A percentile compares a stretch with the other conserved stretches of the same genome.
Evolutionary conservation across 2,329 filamentous ascomycete genomes (phyloP).

Genomic region (Colletotrichum sp.): DNA sequence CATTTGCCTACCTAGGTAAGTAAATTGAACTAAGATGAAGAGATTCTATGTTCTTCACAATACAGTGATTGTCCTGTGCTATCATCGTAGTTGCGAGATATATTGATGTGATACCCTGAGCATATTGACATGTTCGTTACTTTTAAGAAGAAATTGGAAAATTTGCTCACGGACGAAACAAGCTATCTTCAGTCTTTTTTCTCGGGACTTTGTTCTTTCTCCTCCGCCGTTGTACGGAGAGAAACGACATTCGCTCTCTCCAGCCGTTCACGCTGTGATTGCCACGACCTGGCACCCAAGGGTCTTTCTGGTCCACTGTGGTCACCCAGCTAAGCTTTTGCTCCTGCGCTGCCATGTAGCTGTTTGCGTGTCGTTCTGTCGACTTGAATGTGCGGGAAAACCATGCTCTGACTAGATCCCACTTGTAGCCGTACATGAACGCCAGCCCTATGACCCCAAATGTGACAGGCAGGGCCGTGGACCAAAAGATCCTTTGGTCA

Average conservation of each 20-base stretch:
- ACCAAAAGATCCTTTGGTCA: conserved; percentile 46
- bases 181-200: background rate
- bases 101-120: background rate
- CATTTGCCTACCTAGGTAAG: background rate
- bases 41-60: background rate
- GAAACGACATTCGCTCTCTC: background rate
- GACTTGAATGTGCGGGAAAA: background rate
- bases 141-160: background rate
- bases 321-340: background rate
- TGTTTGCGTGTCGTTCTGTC: background rate
- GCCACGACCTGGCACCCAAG: background rate
- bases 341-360: background rate
- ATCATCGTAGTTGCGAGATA: background rate
- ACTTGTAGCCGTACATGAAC: conserved; percentile 25
- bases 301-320: background rate
- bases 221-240: background rate
- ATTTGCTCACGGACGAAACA: background rate
- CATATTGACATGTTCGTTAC: background rate
- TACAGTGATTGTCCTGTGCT: background rate
- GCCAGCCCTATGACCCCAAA: conserved; percentile 30
- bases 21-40: background rate
- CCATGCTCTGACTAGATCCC: conserved; percentile 10
- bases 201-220: background rate
- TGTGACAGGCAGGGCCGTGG: conserved; percentile 42
- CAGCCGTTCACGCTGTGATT: background rate